A percentile compares a stretch with the other conserved stretches of the same genome.
These are phyloP conservation scores for Hibiscus mutabilis DNA, from an alignment of 345 rosid genomes.

Conservation along the genomic window DNA sequence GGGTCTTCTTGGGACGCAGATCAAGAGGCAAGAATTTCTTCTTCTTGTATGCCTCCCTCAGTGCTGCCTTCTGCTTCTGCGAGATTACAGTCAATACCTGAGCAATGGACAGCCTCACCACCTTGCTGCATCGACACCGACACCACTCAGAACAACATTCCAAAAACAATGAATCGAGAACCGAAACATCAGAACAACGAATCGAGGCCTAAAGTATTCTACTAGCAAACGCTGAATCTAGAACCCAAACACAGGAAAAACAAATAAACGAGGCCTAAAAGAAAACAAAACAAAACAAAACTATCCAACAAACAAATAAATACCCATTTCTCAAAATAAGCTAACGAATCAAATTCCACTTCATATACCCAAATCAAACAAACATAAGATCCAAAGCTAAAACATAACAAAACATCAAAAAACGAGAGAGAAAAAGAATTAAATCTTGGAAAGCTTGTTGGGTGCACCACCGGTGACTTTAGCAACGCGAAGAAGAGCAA, in stretches of 20 bases:
- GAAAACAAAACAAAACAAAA: no score
- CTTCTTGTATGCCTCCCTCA: constrained; percentile 77
- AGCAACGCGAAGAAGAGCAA: constrained; percentile 11
- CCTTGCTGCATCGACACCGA: constrained; percentile 49
- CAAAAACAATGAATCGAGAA: constrained; percentile 13
- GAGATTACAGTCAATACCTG: constrained; percentile 88
- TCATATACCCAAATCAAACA: background rate
- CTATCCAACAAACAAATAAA: background rate
- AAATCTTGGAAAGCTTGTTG: constrained; percentile 45
- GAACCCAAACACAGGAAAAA: background rate
- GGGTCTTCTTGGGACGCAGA: constrained; percentile 93
- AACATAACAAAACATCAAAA: background rate
- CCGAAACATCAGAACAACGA: background rate
- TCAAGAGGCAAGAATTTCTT: constrained; percentile 84
- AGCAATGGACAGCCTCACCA: constrained; percentile 82
- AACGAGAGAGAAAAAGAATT: background rate
- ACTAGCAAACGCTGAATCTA: no score
- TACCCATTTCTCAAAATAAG: background rate
- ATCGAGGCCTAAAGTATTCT: no score
- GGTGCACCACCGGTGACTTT: constrained; percentile 55
- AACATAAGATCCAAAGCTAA: background rate
- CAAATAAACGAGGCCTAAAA: background rate
- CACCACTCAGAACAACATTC: background rate
- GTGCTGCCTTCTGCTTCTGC: constrained; percentile 76
- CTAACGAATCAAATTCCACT: background rate